Conservation (phyloP, 441 rosid genomes). For the Euphorbia celastroides region DNA sequence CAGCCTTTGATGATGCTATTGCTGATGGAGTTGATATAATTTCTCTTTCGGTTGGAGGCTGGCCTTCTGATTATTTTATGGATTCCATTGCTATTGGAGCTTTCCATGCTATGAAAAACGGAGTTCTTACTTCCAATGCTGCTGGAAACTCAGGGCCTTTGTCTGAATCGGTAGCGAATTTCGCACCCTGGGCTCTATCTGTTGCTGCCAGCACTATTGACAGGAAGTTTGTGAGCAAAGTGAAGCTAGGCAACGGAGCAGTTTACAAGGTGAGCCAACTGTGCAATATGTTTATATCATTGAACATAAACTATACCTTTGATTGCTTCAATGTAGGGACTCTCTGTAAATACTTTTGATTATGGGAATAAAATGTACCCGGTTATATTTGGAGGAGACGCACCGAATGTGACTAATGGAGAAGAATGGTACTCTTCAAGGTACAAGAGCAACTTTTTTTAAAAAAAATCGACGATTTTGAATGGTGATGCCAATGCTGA, state of each 20-base stretch:
- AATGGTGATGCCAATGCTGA: no score
- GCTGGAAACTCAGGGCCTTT: constrained; percentile 81
- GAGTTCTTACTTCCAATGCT: constrained; percentile 62
- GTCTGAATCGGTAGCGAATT: constrained; percentile 43
- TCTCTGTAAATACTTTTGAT: no score
- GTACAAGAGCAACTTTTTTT: no score
- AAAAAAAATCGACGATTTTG: no score
- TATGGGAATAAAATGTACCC: constrained; percentile 17
- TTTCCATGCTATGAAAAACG: constrained; percentile 59
- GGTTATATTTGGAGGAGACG: constrained; percentile 38
- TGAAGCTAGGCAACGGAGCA: constrained; percentile 50
- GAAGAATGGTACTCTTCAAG: no score
- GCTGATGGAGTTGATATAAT: constrained; percentile 74
- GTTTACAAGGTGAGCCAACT: constrained; percentile 43
- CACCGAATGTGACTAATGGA: no score
- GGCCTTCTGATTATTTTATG: constrained; percentile 44
- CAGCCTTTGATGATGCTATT: constrained; percentile 80
- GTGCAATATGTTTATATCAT: no score
- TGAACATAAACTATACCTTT: no score
- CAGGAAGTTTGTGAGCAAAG: constrained; percentile 59
- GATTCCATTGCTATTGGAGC: constrained; percentile 79
- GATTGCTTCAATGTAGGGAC: no score
- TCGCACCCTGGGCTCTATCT: constrained; percentile 76
- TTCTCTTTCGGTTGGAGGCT: constrained; percentile 63
- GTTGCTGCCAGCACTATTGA: constrained; percentile 77